phyloP scores from a whole-genome alignment of 441 rosid genomes.

The Populus hybrid region DNA sequence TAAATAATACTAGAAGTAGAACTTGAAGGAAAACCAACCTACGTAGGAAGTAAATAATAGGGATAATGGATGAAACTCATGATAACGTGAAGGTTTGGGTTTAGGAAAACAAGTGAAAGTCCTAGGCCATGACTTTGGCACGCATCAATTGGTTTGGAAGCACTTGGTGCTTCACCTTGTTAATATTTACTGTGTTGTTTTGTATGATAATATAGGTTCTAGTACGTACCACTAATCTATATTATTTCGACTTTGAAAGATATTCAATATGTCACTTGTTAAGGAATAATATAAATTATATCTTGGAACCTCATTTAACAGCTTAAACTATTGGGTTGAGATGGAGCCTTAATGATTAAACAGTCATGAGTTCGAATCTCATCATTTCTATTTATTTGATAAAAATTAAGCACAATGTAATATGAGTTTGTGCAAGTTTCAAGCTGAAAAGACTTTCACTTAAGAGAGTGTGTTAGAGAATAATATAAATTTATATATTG shows the following conservation, averaged over 20 bases:
- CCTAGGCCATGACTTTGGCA: slow-evolving; percentile 75
- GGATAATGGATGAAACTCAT: slow-evolving; percentile 63
- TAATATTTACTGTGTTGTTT: slow-evolving; percentile 48
- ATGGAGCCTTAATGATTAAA: no score
- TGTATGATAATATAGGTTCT: slow-evolving; percentile 79
- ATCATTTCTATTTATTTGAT: no score
- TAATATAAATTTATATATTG: no score
- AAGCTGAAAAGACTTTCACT: no score
- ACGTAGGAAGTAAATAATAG: slow-evolving; percentile 28
- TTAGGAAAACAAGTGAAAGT: slow-evolving; percentile 43
- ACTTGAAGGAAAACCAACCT: background rate
- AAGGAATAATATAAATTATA: no score
- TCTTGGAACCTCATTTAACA: no score
- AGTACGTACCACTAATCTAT: slow-evolving; percentile 69
- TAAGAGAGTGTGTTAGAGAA: no score
- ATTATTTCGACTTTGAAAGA: slow-evolving; percentile 63
- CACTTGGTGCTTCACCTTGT: slow-evolving; percentile 68
- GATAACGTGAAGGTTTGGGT: slow-evolving; percentile 64
- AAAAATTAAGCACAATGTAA: no score
- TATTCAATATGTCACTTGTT: slow-evolving; percentile 17
- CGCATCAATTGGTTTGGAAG: slow-evolving; percentile 83
- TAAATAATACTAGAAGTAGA: no score
- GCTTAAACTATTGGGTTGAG: no score
- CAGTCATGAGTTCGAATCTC: no score
- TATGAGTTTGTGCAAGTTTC: no score